These are phyloP conservation scores for Colletotrichum trifolii DNA, from an alignment of 2,329 filamentous ascomycete genomes.

Conservation along the genomic window DNA sequence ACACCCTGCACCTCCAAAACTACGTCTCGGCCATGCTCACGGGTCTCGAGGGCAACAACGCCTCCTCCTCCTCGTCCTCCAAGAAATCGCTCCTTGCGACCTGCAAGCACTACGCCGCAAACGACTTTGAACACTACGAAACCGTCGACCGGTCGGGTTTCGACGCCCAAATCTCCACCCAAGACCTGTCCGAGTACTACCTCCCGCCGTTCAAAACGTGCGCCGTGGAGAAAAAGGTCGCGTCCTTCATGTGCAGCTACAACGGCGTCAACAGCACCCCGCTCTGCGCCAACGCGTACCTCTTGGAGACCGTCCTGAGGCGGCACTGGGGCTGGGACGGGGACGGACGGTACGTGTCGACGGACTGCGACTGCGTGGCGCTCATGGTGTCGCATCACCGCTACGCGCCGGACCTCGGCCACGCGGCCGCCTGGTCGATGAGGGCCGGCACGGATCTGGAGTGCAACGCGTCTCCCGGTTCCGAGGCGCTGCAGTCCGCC, in stretches of 20 bases:
- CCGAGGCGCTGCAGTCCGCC: constrained; percentile 36
- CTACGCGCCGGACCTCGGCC: constrained; percentile 39
- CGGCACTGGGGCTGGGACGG: constrained; percentile 74
- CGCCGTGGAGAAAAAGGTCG: constrained; percentile 65
- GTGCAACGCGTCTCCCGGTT: constrained; percentile 40
- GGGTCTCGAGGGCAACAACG: constrained; percentile 58
- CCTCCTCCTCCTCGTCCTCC: constrained; percentile 26
- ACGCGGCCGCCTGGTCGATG: constrained; percentile 48
- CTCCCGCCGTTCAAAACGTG: constrained; percentile 74
- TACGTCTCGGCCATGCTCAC: constrained; percentile 65
- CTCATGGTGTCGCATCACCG: constrained; percentile 31
- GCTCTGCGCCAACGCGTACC: constrained; percentile 70
- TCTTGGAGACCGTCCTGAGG: constrained; percentile 71
- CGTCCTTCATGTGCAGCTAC: constrained; percentile 72
- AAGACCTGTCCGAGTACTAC: constrained; percentile 77
- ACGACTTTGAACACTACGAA: constrained; percentile 63
- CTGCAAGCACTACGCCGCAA: constrained; percentile 70
- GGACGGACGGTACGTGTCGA: constrained; percentile 71
- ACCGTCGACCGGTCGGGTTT: constrained; percentile 61
- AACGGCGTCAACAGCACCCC: constrained; percentile 75
- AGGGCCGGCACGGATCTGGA: constrained; percentile 51
- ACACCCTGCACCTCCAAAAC: constrained; percentile 59
- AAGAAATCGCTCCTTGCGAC: constrained; percentile 60
- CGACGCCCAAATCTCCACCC: constrained; percentile 65
- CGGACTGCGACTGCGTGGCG: constrained; percentile 65